Conservation (phyloP, 2,329 filamentous ascomycete species). For the Calonectria pauciramosa region DNA sequence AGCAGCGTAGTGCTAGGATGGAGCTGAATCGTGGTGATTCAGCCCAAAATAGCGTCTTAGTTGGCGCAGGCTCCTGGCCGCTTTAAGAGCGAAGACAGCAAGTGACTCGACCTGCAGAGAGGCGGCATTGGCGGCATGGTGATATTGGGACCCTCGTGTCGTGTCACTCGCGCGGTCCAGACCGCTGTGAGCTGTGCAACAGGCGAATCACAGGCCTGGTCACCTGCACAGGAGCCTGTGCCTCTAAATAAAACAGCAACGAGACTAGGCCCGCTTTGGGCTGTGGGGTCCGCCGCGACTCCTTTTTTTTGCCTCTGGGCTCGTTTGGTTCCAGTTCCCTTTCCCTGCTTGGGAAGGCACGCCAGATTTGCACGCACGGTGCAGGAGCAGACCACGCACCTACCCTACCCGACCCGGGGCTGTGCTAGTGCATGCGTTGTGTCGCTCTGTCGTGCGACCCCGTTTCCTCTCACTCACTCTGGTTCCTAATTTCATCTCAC, state of each 20-base stretch:
- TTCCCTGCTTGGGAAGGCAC: constrained; percentile 21
- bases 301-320: constrained; percentile 21
- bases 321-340: constrained; percentile 1
- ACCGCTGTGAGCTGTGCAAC: neutral
- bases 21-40: constrained; percentile 1
- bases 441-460: constrained; percentile 25
- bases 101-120: neutral
- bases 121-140: constrained; percentile 3
- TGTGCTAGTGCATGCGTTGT: constrained; percentile 19
- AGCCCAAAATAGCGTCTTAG: constrained; percentile 21
- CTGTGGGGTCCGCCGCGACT: neutral
- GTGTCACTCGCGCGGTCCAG: constrained; percentile 1
- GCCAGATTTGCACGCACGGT: constrained; percentile 24
- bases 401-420: constrained; percentile 18
- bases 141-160: neutral
- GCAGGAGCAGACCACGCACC: constrained; percentile 12
- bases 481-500: constrained; percentile 24
- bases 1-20: neutral
- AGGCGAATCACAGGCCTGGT: constrained; percentile 13
- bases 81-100: constrained; percentile 7
- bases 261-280: constrained; percentile 4
- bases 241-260: constrained; percentile 21
- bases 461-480: constrained; percentile 22
- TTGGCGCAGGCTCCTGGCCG: constrained; percentile 4
- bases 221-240: constrained; percentile 3